Percentiles rank a stretch among this genome's conserved stretches.
These are phyloP conservation scores for Actinomucor elegans DNA, from an alignment of 371 early-diverging fungal genomes.

Conservation along the genomic window DNA sequence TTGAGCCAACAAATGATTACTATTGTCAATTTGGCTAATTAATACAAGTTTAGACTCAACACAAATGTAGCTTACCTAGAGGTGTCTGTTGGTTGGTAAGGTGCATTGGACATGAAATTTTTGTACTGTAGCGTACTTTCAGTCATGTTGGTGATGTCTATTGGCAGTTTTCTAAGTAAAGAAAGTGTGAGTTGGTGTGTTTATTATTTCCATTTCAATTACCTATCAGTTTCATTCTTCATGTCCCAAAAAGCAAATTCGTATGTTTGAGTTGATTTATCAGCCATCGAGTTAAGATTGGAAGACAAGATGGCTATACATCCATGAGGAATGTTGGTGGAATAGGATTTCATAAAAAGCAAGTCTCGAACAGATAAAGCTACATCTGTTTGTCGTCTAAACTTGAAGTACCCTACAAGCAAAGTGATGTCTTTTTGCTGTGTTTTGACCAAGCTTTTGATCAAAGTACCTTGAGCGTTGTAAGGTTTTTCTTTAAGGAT, in stretches of 20 bases:
- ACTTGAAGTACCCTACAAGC: conserved; percentile 23
- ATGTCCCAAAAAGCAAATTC: conserved; percentile 27
- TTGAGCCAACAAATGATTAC: not conserved
- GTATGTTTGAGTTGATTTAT: conserved; percentile 18
- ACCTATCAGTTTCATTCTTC: conserved; percentile 3
- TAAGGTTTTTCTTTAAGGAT: conserved; percentile 17
- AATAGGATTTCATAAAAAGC: conserved; percentile 15
- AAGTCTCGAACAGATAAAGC: conserved; percentile 13
- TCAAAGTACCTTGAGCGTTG: conserved; percentile 8
- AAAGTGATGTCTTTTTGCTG: conserved; percentile 5
- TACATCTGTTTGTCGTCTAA: conserved; percentile 12
- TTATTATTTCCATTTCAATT: not conserved
- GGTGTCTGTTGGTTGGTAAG: not conserved
- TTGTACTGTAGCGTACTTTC: conserved; percentile 15
- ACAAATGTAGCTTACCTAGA: conserved; percentile 2
- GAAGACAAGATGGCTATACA: conserved; percentile 21
- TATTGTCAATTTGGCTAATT: not conserved
- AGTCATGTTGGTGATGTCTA: conserved; percentile 18
- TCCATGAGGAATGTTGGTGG: conserved; percentile 11
- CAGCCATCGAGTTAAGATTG: not conserved
- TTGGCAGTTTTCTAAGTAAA: conserved; percentile 2
- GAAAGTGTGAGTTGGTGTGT: not conserved
- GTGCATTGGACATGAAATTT: conserved; percentile 19
- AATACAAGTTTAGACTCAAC: not conserved
- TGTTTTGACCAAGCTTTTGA: not conserved